Evolutionary conservation across 768 basidiomycete species (phyloP).

Genomic region (Infundibulicybe gibba): DNA sequence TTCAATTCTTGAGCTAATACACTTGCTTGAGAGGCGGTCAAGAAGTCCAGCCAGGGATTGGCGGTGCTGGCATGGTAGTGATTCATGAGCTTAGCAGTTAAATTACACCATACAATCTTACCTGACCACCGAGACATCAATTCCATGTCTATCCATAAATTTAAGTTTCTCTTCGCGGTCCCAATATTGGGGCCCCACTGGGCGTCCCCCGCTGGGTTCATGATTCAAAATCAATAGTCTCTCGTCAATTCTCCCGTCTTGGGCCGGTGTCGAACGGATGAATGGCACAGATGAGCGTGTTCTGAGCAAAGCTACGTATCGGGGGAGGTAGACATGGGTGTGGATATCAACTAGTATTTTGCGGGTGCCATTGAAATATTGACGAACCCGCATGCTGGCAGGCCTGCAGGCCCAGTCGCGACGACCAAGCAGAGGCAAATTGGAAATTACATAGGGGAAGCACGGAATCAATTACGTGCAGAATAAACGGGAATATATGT

Average conservation of each 20-base stretch:
- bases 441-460: too few relatives aligned
- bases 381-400: background rate
- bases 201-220: constrained; percentile 76
- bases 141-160: constrained; percentile 84
- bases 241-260: constrained; percentile 53
- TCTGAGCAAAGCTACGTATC: constrained; percentile 70
- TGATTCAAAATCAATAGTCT: constrained; percentile 75
- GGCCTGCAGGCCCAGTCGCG: background rate
- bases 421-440: constrained; percentile 16
- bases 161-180: constrained; percentile 68
- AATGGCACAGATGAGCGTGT: constrained; percentile 61
- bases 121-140: constrained; percentile 80
- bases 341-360: constrained; percentile 72
- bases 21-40: constrained; percentile 64
- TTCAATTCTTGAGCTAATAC: constrained; percentile 70
- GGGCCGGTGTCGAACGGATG: constrained; percentile 47
- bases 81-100: background rate
- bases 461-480: too few relatives aligned
- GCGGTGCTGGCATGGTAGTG: constrained; percentile 51
- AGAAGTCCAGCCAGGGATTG: constrained; percentile 91
- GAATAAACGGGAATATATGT: too few relatives aligned
- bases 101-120: constrained; percentile 14
- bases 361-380: constrained; percentile 15
- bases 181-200: constrained; percentile 85
- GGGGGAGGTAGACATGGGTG: constrained; percentile 81